A percentile compares a stretch with the other conserved stretches of the same genome.
Conservation (phyloP, 116 monocot species). For the Trichopus zeylanicus region DNA sequence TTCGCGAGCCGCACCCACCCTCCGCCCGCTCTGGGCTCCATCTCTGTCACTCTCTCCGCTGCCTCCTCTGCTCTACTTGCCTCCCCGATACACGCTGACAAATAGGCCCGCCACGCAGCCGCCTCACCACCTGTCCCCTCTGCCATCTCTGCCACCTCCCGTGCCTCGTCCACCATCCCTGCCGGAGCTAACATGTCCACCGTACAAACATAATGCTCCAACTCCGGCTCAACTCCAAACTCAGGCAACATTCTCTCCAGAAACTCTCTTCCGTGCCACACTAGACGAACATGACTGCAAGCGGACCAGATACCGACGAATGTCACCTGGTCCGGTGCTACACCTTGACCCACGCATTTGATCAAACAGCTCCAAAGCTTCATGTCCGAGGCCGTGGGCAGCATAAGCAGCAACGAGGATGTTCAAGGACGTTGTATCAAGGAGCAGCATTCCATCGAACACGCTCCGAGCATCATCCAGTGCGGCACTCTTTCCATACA, state of each 20-base stretch:
- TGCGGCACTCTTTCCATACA: constrained; percentile 69
- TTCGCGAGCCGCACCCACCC: constrained; percentile 28
- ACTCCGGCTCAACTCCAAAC: constrained; percentile 9
- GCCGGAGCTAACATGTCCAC: constrained; percentile 36
- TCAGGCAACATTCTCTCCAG: constrained; percentile 17
- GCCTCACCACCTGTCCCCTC: constrained; percentile 5
- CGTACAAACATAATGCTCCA: constrained; percentile 34
- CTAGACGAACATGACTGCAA: constrained; percentile 33
- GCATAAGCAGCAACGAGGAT: constrained; percentile 64
- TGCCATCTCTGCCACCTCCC: constrained; percentile 14
- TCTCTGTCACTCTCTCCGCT: constrained; percentile 17
- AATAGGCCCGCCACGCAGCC: constrained; percentile 29
- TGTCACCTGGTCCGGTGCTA: constrained; percentile 39
- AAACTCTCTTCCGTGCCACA: constrained; percentile 15
- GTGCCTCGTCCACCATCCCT: constrained; percentile 24
- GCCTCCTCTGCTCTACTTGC: constrained; percentile 18
- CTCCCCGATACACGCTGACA: constrained; percentile 31
- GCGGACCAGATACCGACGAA: constrained; percentile 35
- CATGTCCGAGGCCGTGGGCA: constrained; percentile 30
- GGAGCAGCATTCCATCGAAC: constrained; percentile 32
- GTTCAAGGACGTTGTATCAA: constrained; percentile 67
- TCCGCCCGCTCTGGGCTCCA: constrained; percentile 23
- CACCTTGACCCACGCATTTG: constrained; percentile 10
- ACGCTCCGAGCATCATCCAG: constrained; percentile 33
- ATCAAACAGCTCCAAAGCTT: constrained; percentile 32